Evolutionary conservation across 495 filamentous ascomycete species (phyloP), one percentile per base, ranked within the genome.

Genomic region (Letharia lupina): DNA sequence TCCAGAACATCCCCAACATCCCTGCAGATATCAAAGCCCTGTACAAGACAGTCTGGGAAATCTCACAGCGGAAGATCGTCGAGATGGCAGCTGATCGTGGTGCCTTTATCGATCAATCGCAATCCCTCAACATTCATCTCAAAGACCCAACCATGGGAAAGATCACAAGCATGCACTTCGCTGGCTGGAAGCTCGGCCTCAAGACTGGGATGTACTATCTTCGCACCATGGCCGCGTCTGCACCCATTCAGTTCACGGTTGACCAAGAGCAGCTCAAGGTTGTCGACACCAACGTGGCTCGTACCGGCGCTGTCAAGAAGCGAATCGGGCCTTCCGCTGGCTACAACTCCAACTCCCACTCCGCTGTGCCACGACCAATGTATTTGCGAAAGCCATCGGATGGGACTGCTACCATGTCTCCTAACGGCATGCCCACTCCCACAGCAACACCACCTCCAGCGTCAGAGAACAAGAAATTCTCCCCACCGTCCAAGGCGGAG

Each of bases 141-240:
- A 96, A 93, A 79, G 93, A 98, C 70, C 94, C 94, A 41, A 97
- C 92, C 48, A 98, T 97, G 91, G 94, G 94, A 78, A 98, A 98
- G 86, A 91, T 98, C 75, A 98, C 94, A 65, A 91, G 87, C 75
- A 98, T 98, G 94, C 94, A 98, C 81, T 98, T 98, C 75, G 87
- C 95, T 47, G 94, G 94, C 69, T 98, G 94, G 94, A 98, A 97
- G 82, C 86, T 96, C 72, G 94, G 94, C 72, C 84, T 98, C 66
- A 98, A 98, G 87, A 98, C 94, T 15, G 94, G 94, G 78, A 98
- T 98, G 95, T 98, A 98, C 86, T 98, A 98, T 77, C 88, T 98
- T 69, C 92, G 94, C 71, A 98, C 94, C 50, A 95, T 95, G 87
- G 94, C 94, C 64, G 94, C 94, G 28, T 91, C 91, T 7, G 91